Evolutionary conservation across 345 rosid species (phyloP).

Genomic region (Sonneratia caseolaris): DNA sequence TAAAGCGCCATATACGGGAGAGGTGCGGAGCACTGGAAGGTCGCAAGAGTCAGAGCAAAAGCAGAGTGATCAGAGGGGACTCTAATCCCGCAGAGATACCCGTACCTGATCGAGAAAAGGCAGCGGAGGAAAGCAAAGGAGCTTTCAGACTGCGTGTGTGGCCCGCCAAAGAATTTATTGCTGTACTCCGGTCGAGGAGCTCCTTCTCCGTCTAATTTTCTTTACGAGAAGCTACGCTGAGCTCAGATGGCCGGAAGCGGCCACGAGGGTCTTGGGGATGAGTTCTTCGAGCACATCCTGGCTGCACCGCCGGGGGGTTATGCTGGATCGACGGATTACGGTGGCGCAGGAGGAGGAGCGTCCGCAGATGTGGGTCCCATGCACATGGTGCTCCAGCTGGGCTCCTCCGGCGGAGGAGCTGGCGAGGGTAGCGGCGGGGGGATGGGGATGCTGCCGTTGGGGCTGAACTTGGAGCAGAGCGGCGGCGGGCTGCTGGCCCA

Average conservation of each 20-base stretch:
- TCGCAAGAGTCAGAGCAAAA: background rate
- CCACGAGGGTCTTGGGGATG: constrained; percentile 49
- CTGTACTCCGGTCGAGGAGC: background rate
- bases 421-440: constrained; percentile 11
- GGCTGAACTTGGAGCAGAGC: constrained; percentile 29
- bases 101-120: constrained; percentile 1
- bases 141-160: background rate
- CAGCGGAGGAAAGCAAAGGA: background rate
- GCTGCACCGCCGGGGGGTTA: constrained; percentile 37
- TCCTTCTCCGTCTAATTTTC: background rate
- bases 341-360: constrained; percentile 8
- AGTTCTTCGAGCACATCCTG: constrained; percentile 67
- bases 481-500: constrained; percentile 5
- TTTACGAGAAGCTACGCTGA: background rate
- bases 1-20: background rate
- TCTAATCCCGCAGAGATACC: background rate
- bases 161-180: background rate
- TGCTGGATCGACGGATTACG: constrained; percentile 13
- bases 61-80: background rate
- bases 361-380: constrained; percentile 12
- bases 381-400: constrained; percentile 51
- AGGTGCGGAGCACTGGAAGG: background rate
- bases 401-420: constrained; percentile 23
- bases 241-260: constrained; percentile 41
- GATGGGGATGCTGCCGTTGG: constrained; percentile 29